Base-by-base conservation (phyloP, 2,329 filamentous ascomycete genomes). In the Cytospora piceicola region DNA sequence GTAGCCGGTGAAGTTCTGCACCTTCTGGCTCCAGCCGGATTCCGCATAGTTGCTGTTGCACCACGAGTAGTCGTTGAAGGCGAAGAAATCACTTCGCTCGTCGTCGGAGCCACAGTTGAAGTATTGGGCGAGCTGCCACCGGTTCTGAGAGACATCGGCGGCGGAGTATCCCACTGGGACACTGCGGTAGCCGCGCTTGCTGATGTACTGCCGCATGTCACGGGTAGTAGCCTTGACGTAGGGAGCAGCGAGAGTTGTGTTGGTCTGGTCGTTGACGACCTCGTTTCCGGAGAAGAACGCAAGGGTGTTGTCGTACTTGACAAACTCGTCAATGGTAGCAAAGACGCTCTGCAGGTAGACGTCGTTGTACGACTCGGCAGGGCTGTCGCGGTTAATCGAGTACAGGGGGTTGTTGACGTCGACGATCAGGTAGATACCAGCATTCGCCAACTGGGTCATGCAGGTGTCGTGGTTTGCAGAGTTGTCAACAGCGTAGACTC, bases 401-500 rank as follows among this genome's bases (percentile, higher is more conserved):
- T 96, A 96, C 70, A 88, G 83, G 71, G 92, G 92, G 85, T 82
- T 94, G 87, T 96, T 96, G 82, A 95, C 91, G 73, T 97, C 93
- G 60, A 96, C 83, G 46, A 96, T 92, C 61, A 96, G 86, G 83
- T 97, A 97, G 82, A 97, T 97, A 73, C 92, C 92, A 69, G 92
- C 93, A 73, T 91, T 90, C 61, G 88, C 89, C 68, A 97, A 84
- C 55, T 85, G 83, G 67, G 84, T 81, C 94, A 97, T 97, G 83
- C 94, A 97, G 69, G 88, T 85, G 73, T 94, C 89, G 80, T 97
- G 94, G 77, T 90, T 80, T 72, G 83, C 81, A 59, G 88, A 89
- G 85, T 97, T 97, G 83, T 97, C 94, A 71, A 96, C 89, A 20
- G 90, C 93, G 85, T 97, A 97, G 68, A 97, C 91, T 78, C 94